Evolutionary conservation across 495 filamentous ascomycete genomes (phyloP), one percentile per base, ranked within the genome.

Genomic region (Elasticomyces elasticus): DNA sequence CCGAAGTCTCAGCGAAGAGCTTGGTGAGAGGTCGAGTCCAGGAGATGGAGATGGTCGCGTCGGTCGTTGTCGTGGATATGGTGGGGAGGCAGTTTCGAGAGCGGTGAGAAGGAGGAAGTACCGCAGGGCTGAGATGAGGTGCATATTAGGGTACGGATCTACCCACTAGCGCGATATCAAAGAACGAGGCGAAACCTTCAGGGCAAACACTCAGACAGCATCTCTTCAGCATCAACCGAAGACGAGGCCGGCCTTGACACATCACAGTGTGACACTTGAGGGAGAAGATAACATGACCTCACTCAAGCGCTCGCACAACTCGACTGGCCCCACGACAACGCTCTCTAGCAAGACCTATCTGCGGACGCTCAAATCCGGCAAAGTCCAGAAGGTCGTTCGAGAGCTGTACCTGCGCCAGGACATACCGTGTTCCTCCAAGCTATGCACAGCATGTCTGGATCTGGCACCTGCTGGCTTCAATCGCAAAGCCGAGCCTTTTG

Each of bases 361-460:
- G 56, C 76, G 92, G 53, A 95, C 92, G 25, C 90, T 89, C 17
- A 91, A 85, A 68, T 87, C 79, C 69, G 92, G 92, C 64, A 97
- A 95, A 73, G 92, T 97, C 54, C 89, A 95, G 71, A 98, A 99
- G 73, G 90, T 99, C 67, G 94, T 97, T 55, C 81, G 89, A 43
- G 92, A 99, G 74, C 73, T 97, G 49, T 97, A 99, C 71, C 77
- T 99, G 27, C 80, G 92, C 62, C 83, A 88, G 73, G 94, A 99
- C 67, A 97, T 97, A 60, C 92, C 92, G 28, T 99, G 92, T 72
- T 99, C 94, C 15, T 97, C 90, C 2, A 84, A 79, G 67, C 77
- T 97, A 45, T 99, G 92, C 72, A 72, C 76, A 40, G 66, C 66
- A 64, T 99, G 92, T 63, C 74, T 84, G 30, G 64, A 72, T 19